These are phyloP conservation scores for Saccharum spontaneum DNA, from an alignment of 176 grass and related monocot species.

Conservation along the genomic window DNA sequence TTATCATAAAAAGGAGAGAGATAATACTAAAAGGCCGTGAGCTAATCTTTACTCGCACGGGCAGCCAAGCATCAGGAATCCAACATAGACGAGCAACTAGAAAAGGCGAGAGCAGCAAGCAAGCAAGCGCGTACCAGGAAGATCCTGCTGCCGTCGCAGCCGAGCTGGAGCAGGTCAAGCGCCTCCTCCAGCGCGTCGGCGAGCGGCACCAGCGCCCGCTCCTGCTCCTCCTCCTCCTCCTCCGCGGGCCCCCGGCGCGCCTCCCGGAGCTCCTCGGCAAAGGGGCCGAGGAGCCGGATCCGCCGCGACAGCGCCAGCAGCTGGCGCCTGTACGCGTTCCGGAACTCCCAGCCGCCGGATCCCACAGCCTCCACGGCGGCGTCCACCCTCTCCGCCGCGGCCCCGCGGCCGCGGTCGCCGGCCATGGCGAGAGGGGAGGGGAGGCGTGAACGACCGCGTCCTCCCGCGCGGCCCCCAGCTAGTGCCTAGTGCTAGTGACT, in stretches of 20 bases:
- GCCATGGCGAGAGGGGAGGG: slow-evolving; percentile 24
- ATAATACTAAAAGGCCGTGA: not conserved
- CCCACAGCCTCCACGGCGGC: slow-evolving; percentile 37
- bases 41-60: not conserved
- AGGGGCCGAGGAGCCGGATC: slow-evolving; percentile 66
- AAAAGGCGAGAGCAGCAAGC: not conserved
- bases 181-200: slow-evolving; percentile 48
- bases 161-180: slow-evolving; percentile 54
- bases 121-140: slow-evolving; percentile 47
- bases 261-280: slow-evolving; percentile 80
- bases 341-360: slow-evolving; percentile 44
- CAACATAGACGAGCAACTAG: not conserved
- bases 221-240: not conserved
- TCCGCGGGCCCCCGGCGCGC: slow-evolving; percentile 7
- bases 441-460: not conserved
- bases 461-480: not conserved
- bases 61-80: not conserved
- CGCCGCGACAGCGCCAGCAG: slow-evolving; percentile 71
- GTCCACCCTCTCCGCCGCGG: slow-evolving; percentile 19
- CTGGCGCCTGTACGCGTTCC: slow-evolving; percentile 70
- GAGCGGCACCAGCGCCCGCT: slow-evolving; percentile 50
- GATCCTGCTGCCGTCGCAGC: slow-evolving; percentile 76
- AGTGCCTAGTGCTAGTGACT: not conserved
- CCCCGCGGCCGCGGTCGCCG: slow-evolving; percentile 15
- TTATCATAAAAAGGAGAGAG: not conserved